A percentile compares a stretch with the other conserved stretches of the same genome.
Evolutionary conservation across 352 stramenopile genomes (phyloP).

Genomic region (Phytophthora lateralis): DNA sequence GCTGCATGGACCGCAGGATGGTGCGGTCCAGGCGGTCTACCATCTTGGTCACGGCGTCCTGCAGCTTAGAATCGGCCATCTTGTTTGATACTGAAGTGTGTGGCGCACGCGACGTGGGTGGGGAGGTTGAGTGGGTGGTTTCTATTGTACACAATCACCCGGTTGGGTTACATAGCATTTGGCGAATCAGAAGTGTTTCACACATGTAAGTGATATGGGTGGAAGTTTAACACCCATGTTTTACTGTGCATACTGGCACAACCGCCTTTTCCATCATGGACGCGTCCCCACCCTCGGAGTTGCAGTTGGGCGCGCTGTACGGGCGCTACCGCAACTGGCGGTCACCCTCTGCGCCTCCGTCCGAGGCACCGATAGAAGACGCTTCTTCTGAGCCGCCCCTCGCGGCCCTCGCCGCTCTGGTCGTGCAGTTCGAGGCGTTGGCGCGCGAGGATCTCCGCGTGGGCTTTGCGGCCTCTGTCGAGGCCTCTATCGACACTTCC

Average conservation of each 20-base stretch:
- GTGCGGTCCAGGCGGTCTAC: constrained; percentile 83
- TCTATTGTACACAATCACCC: background rate
- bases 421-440: constrained; percentile 74
- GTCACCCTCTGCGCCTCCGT: background rate
- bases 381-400: constrained; percentile 14
- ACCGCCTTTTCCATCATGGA: constrained; percentile 18
- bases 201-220: background rate
- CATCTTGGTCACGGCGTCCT: constrained; percentile 84
- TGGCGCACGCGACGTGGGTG: constrained; percentile 11
- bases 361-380: constrained; percentile 6
- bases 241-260: too few species aligned
- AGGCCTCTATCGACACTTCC: constrained; percentile 11
- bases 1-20: constrained; percentile 79
- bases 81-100: background rate
- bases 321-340: constrained; percentile 64
- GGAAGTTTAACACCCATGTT: too few species aligned
- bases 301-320: constrained; percentile 56
- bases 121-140: too few species aligned
- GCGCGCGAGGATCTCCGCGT: constrained; percentile 72
- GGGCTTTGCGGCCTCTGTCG: constrained; percentile 51
- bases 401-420: constrained; percentile 37
- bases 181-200: background rate
- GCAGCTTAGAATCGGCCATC: constrained; percentile 85
- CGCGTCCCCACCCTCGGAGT: constrained; percentile 36
- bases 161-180: background rate